Evolutionary conservation across 805 yeast species (phyloP), one percentile per base, ranked within the genome.

Genomic region (Suhomyces prunicola): DNA sequence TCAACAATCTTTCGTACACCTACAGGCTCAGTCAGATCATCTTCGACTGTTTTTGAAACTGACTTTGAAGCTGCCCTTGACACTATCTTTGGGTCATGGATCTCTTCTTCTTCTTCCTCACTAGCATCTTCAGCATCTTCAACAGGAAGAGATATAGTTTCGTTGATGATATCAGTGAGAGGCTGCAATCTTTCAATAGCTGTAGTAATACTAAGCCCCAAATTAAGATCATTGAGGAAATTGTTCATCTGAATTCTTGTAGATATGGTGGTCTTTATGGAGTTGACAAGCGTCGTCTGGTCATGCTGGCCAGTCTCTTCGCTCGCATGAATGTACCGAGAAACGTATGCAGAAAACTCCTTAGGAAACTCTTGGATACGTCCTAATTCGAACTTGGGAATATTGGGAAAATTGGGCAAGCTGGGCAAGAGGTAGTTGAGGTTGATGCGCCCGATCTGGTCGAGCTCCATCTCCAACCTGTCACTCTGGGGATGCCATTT

Each of bases 171-270:
- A 50, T 76, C 67, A 58, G 77, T 68, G 51, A 72, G 57, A 3
- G 76, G 76, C 61, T 81, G 84, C 46, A 83, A 72, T 40, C 85
- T 59, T 42, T 80, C 83, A 6, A 82, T 65, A 1, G 88, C 86
- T 13, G 79, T 71, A 40, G 76, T 72, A 10, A 81, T 68, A 12
- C 81, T 76, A 44, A 77, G 69, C 7, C 87, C 87, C 50, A 71
- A 65, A 31, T 63, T 63, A 57, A 77, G 65, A 53, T 77, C 81
- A 48, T 67, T 62, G 26, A 77, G 60, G 45, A 77, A 67, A 15
- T 69, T 73, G 36, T 63, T 65, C 76, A 77, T 71, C 51, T 75
- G 80, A 48, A 76, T 70, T 15, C 80, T 61, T 15, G 76, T 67
- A 9, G 75, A 70, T 12, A 76, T 54, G 27, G 76, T 68, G 1